A percentile compares a stretch with the other conserved stretches of the same genome.
Evolutionary conservation across 1,284 basidiomycete species (phyloP).

Genomic region (Microbotryum scabiosae): DNA sequence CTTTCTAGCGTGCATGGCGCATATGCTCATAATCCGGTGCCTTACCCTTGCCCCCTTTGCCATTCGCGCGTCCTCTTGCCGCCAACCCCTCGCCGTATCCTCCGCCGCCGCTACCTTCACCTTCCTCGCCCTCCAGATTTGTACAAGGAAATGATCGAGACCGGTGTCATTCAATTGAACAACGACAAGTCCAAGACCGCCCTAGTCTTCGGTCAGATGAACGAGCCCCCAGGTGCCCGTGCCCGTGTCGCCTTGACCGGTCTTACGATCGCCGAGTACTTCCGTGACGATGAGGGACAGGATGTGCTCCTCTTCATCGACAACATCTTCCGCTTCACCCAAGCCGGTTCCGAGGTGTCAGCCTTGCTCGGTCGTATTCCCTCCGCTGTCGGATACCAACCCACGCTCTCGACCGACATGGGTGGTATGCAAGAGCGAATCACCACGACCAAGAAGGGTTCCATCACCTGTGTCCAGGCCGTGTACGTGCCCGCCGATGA

Average conservation of each 20-base stretch:
- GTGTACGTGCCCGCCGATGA: slow-evolving; percentile 99
- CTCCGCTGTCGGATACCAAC: slow-evolving; percentile 99
- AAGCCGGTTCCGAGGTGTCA: slow-evolving; percentile 98
- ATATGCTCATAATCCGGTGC: not conserved
- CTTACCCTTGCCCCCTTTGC: not conserved
- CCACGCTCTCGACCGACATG: slow-evolving; percentile 98
- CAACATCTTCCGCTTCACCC: slow-evolving; percentile 85
- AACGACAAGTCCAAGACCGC: slow-evolving; percentile 79
- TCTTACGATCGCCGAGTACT: slow-evolving; percentile 98
- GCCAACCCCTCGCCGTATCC: no score
- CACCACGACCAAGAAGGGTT: slow-evolving; percentile 96
- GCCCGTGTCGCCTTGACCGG: slow-evolving; percentile 99
- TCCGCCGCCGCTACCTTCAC: no score
- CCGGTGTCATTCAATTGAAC: slow-evolving; percentile 87
- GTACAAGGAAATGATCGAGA: slow-evolving; percentile 99
- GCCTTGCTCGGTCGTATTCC: slow-evolving; percentile 99
- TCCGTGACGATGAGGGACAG: slow-evolving; percentile 99
- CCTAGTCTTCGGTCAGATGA: slow-evolving; percentile 99
- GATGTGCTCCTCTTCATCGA: slow-evolving; percentile 99
- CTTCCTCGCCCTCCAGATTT: slow-evolving; percentile 50
- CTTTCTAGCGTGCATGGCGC: not conserved
- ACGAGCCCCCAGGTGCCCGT: slow-evolving; percentile 99
- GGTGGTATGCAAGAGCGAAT: slow-evolving; percentile 78
- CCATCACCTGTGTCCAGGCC: slow-evolving; percentile 98
- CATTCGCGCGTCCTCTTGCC: slow-evolving; percentile 19